phyloP scores from a whole-genome alignment of 208 protist genomes.

The Sergeia podlipaevii region DNA sequence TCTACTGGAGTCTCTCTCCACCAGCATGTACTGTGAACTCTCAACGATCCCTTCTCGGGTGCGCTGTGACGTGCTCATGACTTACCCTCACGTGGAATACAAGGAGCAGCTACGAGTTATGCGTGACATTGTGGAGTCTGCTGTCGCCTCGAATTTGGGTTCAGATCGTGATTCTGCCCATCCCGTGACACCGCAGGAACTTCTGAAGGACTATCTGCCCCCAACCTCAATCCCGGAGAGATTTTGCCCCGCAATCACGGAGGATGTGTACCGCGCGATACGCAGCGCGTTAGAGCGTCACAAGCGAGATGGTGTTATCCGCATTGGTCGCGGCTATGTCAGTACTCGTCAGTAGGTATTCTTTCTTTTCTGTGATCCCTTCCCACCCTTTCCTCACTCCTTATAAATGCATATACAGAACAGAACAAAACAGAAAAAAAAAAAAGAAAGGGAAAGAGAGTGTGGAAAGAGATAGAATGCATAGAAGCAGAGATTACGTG shows the following conservation, averaged over 20 bases:
- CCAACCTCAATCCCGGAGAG: not conserved
- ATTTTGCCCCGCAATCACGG: slow-evolving; percentile 7
- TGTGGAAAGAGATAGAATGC: no score
- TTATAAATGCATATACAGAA: slow-evolving; percentile 1
- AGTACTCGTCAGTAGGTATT: not conserved
- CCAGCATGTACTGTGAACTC: slow-evolving; percentile 17
- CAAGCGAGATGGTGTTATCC: slow-evolving; percentile 47
- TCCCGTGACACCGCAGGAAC: slow-evolving; percentile 10
- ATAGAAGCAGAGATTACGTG: no score
- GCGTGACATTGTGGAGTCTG: slow-evolving; percentile 14
- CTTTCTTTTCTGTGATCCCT: not conserved
- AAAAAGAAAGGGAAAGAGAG: no score
- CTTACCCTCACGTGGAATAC: slow-evolving; percentile 32
- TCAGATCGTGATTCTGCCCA: slow-evolving; percentile 6
- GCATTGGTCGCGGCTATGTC: no score
- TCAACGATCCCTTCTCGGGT: slow-evolving; percentile 30
- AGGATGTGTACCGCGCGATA: slow-evolving; percentile 30
- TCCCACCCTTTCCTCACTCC: slow-evolving; percentile 6
- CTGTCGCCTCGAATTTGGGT: not conserved
- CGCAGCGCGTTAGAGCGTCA: slow-evolving; percentile 61
- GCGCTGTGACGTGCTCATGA: slow-evolving; percentile 76
- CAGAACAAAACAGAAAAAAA: not conserved
- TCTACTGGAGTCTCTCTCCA: slow-evolving; percentile 46
- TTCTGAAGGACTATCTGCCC: slow-evolving; percentile 15
- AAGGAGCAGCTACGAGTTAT: slow-evolving; percentile 43